Evolutionary conservation across 2,329 filamentous ascomycete genomes (phyloP), one percentile per base, ranked within the genome.

Genomic region (Hypoxylon sp.): DNA sequence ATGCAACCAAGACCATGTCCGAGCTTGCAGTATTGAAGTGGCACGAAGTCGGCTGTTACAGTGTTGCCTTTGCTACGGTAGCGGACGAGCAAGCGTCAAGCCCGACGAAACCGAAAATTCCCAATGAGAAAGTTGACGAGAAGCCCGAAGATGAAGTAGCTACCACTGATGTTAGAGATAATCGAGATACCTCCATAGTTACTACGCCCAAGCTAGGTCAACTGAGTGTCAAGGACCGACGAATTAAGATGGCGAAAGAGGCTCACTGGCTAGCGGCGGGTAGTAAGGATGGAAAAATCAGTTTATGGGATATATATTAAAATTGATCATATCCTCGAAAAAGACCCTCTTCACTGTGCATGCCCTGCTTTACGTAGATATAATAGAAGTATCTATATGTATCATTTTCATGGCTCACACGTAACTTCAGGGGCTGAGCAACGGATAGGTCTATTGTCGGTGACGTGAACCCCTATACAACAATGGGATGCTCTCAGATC

Each of bases 251-350:
- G 73, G 90, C 91, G 10, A 89, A 87, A 74, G 83, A 83, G 55
- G 91, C 91, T 23, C 95, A 98, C 79, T 98, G 95, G 94, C 79
- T 98, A 56, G 96, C 91, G 17, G 93, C 89, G 0, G 96, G 96
- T 1, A 92, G 93, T 60, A 99, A 98, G 79, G 96, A 98, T 81
- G 96, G 95, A 17, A 97, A 97, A 78, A 89, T 98, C 69, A 97
- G 93, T 76, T 82, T 99, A 72, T 99, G 96, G 96, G 93, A 98
- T 81, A 90, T 98, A 64, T 99, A 96, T 79, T 94, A 75, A 82
- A 36, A 7, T 10, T 38, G 14, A 34, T 25, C 14, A 38, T 25
- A 5, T 14, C 43, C 36, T 36, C 10, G 1, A 41, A 11, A 32
- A 17, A 46, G n/a, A 1, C 10, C 21, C 9, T 36, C 11, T 2